A percentile compares a stretch with the other conserved stretches of the same genome.
phyloP scores from a whole-genome alignment of 352 stramenopile genomes.

The Thalassiosira mediterranea region DNA sequence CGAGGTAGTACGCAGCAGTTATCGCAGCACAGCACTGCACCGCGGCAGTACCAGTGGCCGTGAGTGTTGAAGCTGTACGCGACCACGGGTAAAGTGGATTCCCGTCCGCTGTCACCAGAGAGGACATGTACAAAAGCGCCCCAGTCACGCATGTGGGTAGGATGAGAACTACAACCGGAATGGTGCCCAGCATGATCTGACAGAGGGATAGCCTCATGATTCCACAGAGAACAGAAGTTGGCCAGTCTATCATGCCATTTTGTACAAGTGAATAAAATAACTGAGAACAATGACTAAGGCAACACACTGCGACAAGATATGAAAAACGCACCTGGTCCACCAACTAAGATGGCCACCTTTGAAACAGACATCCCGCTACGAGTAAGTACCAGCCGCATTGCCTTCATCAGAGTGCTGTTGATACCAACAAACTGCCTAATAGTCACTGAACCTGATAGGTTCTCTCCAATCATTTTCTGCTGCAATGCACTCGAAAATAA shows the following conservation, averaged over 20 bases:
- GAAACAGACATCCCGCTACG: constrained; percentile 59
- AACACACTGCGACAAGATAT: background rate
- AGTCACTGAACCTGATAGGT: constrained; percentile 53
- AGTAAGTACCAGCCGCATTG: constrained; percentile 68
- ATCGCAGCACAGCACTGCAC: constrained; percentile 70
- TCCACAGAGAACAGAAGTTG: constrained; percentile 71
- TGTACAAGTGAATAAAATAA: too few relatives aligned
- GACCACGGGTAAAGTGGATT: constrained; percentile 48
- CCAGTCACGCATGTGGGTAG: constrained; percentile 71
- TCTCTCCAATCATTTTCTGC: constrained; percentile 80
- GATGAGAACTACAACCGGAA: constrained; percentile 77
- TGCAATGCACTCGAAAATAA: constrained; percentile 73
- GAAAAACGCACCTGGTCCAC: constrained; percentile 68
- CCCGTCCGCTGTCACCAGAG: constrained; percentile 33
- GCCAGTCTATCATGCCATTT: too few relatives aligned
- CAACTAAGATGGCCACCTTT: constrained; percentile 79
- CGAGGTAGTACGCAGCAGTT: constrained; percentile 65
- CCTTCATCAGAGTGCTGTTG: constrained; percentile 71
- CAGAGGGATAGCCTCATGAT: constrained; percentile 70
- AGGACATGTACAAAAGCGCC: constrained; percentile 66
- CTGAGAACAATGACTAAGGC: background rate
- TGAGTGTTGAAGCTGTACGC: constrained; percentile 37
- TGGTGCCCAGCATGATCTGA: constrained; percentile 76
- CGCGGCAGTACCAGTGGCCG: constrained; percentile 37
- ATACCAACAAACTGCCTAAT: constrained; percentile 70